phyloP scores from a whole-genome alignment of 2,329 filamentous ascomycete species.

The Alternaria incomplexa region DNA sequence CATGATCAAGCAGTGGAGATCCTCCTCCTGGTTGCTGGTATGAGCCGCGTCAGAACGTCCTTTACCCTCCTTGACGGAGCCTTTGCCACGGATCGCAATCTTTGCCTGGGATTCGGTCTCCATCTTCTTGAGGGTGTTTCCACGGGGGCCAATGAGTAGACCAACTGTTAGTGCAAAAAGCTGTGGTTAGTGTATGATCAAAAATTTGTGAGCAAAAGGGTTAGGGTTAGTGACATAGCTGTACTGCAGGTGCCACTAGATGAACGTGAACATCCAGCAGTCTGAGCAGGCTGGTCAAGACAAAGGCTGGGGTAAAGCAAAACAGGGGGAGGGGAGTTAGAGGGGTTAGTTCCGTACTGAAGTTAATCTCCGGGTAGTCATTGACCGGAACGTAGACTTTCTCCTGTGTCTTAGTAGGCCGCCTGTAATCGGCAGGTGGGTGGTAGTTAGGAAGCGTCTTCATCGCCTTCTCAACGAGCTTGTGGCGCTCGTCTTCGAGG shows the following conservation, averaged over 20 bases:
- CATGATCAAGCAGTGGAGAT: constrained; percentile 99
- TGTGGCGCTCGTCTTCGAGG: constrained; percentile 98
- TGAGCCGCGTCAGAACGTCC: constrained; percentile 98
- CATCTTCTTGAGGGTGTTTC: constrained; percentile 99
- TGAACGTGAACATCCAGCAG: constrained; percentile 35
- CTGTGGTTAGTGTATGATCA: constrained; percentile 83
- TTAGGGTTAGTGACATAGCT: constrained; percentile 51
- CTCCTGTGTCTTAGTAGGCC: constrained; percentile 99
- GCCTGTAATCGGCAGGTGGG: constrained; percentile 96
- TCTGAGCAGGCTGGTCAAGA: constrained; percentile 53
- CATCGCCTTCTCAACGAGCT: constrained; percentile 98
- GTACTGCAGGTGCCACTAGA: constrained; percentile 44
- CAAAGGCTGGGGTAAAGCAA: constrained; percentile 53
- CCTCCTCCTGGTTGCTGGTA: constrained; percentile 99
- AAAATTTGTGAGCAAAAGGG: constrained; percentile 41
- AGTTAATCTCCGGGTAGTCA: constrained; percentile 99
- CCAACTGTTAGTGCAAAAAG: constrained; percentile 89
- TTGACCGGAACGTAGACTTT: constrained; percentile 99
- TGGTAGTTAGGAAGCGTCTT: constrained; percentile 99
- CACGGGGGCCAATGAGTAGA: constrained; percentile 99
- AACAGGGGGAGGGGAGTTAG: constrained; percentile 54
- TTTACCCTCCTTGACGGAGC: constrained; percentile 99
- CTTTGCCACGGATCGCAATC: constrained; percentile 99
- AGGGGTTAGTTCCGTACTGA: constrained; percentile 99
- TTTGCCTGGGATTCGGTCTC: constrained; percentile 96